A percentile compares a stretch with the other conserved stretches of the same genome.
These are phyloP conservation scores for Daldinia childiae DNA, from an alignment of 495 filamentous ascomycete species.

Conservation along the genomic window DNA sequence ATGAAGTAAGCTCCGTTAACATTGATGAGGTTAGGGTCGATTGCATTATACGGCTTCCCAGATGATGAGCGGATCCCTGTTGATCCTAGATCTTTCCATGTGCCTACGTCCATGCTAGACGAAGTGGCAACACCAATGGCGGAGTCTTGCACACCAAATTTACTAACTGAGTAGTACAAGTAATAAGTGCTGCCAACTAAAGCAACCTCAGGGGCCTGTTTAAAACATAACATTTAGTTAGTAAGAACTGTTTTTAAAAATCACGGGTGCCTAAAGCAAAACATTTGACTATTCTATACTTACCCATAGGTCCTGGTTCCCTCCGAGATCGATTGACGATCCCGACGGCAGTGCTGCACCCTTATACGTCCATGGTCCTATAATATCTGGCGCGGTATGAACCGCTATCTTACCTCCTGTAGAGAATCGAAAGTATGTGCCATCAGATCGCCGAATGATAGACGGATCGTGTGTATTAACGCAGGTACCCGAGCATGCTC, in stretches of 20 bases:
- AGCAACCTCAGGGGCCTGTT: conserved; percentile 72
- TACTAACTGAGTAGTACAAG: conserved; percentile 75
- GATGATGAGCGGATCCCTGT: conserved; percentile 60
- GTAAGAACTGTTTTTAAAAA: too few species aligned
- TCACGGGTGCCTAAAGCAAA: too few species aligned
- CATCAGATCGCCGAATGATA: conserved; percentile 70
- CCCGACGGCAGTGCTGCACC: conserved; percentile 67
- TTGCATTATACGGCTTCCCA: conserved; percentile 69
- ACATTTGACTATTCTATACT: conserved; percentile 7
- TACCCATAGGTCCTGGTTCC: conserved; percentile 70
- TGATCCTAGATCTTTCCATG: conserved; percentile 66
- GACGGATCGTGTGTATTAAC: conserved; percentile 71
- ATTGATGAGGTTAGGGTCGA: conserved; percentile 70
- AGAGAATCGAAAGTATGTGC: conserved; percentile 77
- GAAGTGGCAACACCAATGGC: conserved; percentile 77
- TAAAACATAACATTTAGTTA: not conserved
- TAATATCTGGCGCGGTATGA: conserved; percentile 64
- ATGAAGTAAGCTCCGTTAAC: conserved; percentile 60
- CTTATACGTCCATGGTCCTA: conserved; percentile 70
- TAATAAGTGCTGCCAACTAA: conserved; percentile 68
- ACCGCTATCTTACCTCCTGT: conserved; percentile 70
- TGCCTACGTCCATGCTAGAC: conserved; percentile 64
- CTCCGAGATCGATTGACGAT: conserved; percentile 63
- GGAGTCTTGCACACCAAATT: conserved; percentile 69
- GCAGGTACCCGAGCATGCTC: conserved; percentile 68